phyloP scores from a whole-genome alignment of 1,284 basidiomycete genomes.

The Termitomyces sp. region DNA sequence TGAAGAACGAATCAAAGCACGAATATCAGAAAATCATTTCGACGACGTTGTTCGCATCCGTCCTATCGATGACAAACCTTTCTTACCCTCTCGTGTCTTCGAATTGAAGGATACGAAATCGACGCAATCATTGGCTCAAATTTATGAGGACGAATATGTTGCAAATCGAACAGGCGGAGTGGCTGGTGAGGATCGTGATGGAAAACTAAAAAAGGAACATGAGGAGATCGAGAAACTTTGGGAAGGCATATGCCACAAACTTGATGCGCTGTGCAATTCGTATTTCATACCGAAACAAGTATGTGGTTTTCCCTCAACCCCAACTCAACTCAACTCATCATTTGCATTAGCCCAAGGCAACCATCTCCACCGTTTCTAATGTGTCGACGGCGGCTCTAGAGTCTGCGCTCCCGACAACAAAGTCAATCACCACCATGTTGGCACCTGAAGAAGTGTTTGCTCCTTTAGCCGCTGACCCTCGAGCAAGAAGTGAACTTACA shows the following conservation, averaged over 20 bases:
- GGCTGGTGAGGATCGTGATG: slow-evolving; percentile 75
- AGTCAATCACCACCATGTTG: slow-evolving; percentile 75
- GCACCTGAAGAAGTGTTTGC: slow-evolving; percentile 92
- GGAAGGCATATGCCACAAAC: slow-evolving; percentile 83
- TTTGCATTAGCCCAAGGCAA: slow-evolving; percentile 74
- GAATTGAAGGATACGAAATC: slow-evolving; percentile 90
- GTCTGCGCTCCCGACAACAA: slow-evolving; percentile 83
- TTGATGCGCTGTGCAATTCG: slow-evolving; percentile 92
- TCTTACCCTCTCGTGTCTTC: slow-evolving; percentile 85
- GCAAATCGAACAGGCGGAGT: slow-evolving; percentile 55
- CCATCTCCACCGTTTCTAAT: slow-evolving; percentile 84
- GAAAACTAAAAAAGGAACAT: slow-evolving; percentile 86
- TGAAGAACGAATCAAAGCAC: slow-evolving; percentile 88
- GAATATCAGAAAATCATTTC: slow-evolving; percentile 84
- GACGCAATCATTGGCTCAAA: slow-evolving; percentile 86
- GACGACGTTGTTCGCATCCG: slow-evolving; percentile 88
- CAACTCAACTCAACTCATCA: slow-evolving; percentile 5
- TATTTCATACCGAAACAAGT: slow-evolving; percentile 96
- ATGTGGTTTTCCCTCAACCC: slow-evolving; percentile 25
- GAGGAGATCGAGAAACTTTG: slow-evolving; percentile 80
- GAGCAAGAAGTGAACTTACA: slow-evolving; percentile 76
- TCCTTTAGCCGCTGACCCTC: slow-evolving; percentile 49
- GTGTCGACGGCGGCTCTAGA: slow-evolving; percentile 84
- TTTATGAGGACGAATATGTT: slow-evolving; percentile 93
- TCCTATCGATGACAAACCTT: slow-evolving; percentile 77